Evolutionary conservation across 805 yeast species (phyloP), one percentile per base, ranked within the genome.

Genomic region (Saccharomycopsis selenospora): DNA sequence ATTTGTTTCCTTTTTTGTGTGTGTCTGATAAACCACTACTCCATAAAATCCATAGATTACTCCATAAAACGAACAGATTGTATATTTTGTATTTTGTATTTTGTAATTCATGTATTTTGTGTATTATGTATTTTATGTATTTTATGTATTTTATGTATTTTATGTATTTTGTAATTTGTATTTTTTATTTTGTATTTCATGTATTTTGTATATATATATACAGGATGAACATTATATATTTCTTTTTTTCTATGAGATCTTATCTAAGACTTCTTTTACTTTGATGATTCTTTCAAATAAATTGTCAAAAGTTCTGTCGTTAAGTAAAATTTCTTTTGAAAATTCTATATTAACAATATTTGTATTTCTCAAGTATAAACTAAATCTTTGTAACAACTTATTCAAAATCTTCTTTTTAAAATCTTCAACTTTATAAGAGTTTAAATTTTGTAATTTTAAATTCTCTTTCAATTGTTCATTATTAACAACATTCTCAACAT

Each of bases 321-420:
- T 53, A 38, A 70, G 61, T 53, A 71, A 67, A 7, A 69, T 57
- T 48, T 70, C 67, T 23, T 66, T 60, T 52, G 61, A 67, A 44
- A 71, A 66, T 33, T 62, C 64, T 29, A 69, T 56, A 18, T 63
- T 66, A n/a, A 52, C 30, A n/a, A 25, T 47, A 18, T 47, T 25
- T 2, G 70, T 59, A 26, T 52, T 52, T 24, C 69, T 62, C 25
- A 68, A 63, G 36, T 67, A 45, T 14, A 55, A 42, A 25, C 53
- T 47, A 30, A 53, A 43, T 42, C 46, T 40, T 25, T 36, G 13
- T 24, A 53, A 43, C 11, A 50, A 14, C 23, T 26, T 26, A n/a
- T 25, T 41, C 30, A 50, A 30, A 30, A 36, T 40, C 24, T 42
- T 46, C 36, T 49, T 46, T 36, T 52, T 52, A 43, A 43, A 52